Evolutionary conservation across 371 early-diverging fungal species (phyloP).

Genomic region (Mucor irregularis): DNA sequence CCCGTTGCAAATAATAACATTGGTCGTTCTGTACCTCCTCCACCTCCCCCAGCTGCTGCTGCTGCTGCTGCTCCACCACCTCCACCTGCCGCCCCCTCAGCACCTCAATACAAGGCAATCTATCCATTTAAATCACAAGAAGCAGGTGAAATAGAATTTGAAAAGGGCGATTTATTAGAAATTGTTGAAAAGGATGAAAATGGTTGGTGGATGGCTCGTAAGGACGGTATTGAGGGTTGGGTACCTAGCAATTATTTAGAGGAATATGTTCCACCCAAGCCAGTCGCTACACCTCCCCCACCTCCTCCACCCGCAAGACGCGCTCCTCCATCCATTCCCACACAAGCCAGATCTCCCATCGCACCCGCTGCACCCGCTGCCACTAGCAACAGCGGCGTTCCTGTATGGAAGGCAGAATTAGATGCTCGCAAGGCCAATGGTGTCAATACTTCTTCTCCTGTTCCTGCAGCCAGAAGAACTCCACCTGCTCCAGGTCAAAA

Average conservation of each 20-base stretch:
- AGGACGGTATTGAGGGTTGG: conserved; percentile 79
- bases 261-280: conserved; percentile 44
- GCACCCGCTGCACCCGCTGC: background rate
- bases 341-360: background rate
- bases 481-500: conserved; percentile 54
- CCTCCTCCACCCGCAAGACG: conserved; percentile 53
- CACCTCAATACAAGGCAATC: conserved; percentile 71
- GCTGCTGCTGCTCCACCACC: conserved; percentile 48
- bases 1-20: too few species aligned
- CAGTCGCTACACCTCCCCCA: conserved; percentile 36
- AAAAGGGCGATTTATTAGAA: conserved; percentile 69
- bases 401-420: conserved; percentile 56
- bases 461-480: conserved; percentile 48
- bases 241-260: conserved; percentile 85
- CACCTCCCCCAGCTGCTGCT: conserved; percentile 5
- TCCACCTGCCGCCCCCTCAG: conserved; percentile 55
- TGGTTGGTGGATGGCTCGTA: conserved; percentile 86
- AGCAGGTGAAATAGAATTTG: conserved; percentile 70
- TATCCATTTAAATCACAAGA: conserved; percentile 73
- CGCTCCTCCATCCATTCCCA: conserved; percentile 26
- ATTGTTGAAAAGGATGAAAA: conserved; percentile 79
- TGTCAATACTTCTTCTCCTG: conserved; percentile 26
- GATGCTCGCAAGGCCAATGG: conserved; percentile 51
- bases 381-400: conserved; percentile 28
- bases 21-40: background rate